Base-by-base conservation (phyloP, 1,139 yeast species). In the Sugiyamaella neomexicana region DNA sequence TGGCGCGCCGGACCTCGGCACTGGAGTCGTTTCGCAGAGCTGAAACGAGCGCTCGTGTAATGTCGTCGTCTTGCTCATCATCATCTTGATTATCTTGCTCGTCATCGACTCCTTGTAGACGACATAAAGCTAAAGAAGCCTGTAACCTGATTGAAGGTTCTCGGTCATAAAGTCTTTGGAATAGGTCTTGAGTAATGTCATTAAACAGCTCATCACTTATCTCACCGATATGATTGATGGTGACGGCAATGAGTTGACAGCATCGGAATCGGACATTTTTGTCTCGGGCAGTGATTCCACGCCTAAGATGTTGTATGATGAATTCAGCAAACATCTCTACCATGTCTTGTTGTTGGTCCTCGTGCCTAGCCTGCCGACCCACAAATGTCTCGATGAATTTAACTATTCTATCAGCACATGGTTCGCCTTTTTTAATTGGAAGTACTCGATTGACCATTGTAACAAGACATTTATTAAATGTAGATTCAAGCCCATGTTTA, bases 1-100 rank as follows among this genome's bases (percentile, higher is more conserved):
- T 95, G 0, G 96, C 90, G 53, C 97, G 76, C 62, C 99, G 79
- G 1, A 91, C 97, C 61, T 93, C 99, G 0, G 97, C 84, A 62
- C 85, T 85, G 1, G 89, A 81, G 69, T 93, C 99, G 65, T 85
- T 81, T 63, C 83, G 85, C 63, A 90, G 73, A 0, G 86, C 79
- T 17, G 72, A 65, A 38, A 85, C 62, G 29, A 89, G 71, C 47
- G 77, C 75, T 37, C 78, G 75, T 1, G 82, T 58, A 5, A 70
- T 62, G 12, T 66, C 55, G 16, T 54, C 55, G 12, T 73, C 70
- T 8, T n/a, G n/a, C n/a, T 66, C 71, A 2, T 59, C 61, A 15
- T 66, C 69, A 5, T 71, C 73, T 17, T 72, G 75, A 5, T 20
- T 5, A 20, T 73, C n/a, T n/a, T n/a, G n/a, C n/a, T n/a, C 76